Conservation (phyloP, 768 basidiomycete species). For the Podaxis rugospora region DNA sequence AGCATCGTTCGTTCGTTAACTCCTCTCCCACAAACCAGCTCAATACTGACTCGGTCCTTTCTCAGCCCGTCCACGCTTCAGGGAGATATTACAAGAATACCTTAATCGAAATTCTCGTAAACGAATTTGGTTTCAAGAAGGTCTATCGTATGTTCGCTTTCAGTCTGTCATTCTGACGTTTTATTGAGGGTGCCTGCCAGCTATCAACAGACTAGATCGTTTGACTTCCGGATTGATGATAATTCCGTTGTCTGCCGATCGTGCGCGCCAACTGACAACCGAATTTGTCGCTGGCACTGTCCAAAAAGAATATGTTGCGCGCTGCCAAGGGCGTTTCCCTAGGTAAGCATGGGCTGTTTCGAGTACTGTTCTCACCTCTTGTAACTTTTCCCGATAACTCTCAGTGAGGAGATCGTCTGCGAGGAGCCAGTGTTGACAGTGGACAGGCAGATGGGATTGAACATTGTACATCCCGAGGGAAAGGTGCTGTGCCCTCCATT, state of each 20-base stretch:
- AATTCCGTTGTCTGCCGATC: constrained; percentile 66
- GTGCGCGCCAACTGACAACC: constrained; percentile 65
- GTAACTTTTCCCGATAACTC: background rate
- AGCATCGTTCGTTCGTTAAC: constrained; percentile 71
- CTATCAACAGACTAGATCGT: constrained; percentile 91
- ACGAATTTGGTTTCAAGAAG: constrained; percentile 79
- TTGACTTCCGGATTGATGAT: constrained; percentile 96
- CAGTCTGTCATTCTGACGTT: background rate
- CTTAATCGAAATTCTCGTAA: constrained; percentile 78
- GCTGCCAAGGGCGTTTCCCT: constrained; percentile 83
- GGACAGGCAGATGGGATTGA: constrained; percentile 95
- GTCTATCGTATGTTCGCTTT: constrained; percentile 65
- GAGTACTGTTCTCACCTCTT: background rate
- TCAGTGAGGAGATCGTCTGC: constrained; percentile 75
- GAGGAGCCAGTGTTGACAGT: constrained; percentile 87
- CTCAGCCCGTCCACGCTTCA: constrained; percentile 85
- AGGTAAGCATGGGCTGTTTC: constrained; percentile 44
- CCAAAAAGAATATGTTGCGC: constrained; percentile 89
- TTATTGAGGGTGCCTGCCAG: constrained; percentile 35
- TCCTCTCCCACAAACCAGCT: background rate
- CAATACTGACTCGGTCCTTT: constrained; percentile 12
- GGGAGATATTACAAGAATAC: constrained; percentile 90
- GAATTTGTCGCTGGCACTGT: constrained; percentile 84
- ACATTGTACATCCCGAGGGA: constrained; percentile 92
- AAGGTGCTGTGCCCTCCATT: constrained; percentile 48